phyloP scores from a whole-genome alignment of 2,329 filamentous ascomycete genomes.

The Metarhizium robertsii region DNA sequence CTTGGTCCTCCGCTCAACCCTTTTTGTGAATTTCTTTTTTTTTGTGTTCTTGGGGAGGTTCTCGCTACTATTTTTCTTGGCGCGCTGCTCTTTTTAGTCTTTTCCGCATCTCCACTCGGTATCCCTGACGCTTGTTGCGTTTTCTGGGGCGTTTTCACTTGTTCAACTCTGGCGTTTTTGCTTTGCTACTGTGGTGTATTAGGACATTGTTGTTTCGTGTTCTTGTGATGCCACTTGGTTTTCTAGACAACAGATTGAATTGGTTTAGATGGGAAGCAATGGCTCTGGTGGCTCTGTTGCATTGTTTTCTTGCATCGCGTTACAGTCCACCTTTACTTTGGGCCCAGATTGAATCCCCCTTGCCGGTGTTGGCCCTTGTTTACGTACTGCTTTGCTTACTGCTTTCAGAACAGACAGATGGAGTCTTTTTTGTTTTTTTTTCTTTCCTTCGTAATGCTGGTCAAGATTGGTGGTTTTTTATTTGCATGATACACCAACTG shows the following conservation, averaged over 20 bases:
- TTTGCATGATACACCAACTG: neutral
- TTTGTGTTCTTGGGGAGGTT: constrained; percentile 10
- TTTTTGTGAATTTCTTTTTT: constrained; percentile 9
- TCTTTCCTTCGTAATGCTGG: neutral
- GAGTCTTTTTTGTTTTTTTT: neutral
- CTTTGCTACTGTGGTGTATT: neutral
- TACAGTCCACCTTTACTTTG: neutral
- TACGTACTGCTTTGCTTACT: neutral
- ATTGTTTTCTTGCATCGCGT: neutral
- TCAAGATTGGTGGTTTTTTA: neutral
- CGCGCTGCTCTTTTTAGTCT: constrained; percentile 12
- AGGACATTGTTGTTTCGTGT: neutral
- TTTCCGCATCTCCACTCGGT: neutral
- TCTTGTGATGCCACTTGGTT: neutral
- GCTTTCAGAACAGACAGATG: neutral
- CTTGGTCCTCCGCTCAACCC: constrained; percentile 19
- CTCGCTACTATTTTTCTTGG: constrained; percentile 9
- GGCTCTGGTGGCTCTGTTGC: neutral
- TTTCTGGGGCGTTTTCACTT: neutral
- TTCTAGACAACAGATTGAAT: neutral
- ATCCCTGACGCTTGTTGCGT: neutral
- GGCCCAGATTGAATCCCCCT: neutral
- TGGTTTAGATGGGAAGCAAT: neutral
- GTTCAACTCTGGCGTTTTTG: neutral
- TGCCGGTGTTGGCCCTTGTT: neutral